Base-by-base conservation (phyloP, 495 filamentous ascomycete species). In the Pyrenopolyporus hunteri region DNA sequence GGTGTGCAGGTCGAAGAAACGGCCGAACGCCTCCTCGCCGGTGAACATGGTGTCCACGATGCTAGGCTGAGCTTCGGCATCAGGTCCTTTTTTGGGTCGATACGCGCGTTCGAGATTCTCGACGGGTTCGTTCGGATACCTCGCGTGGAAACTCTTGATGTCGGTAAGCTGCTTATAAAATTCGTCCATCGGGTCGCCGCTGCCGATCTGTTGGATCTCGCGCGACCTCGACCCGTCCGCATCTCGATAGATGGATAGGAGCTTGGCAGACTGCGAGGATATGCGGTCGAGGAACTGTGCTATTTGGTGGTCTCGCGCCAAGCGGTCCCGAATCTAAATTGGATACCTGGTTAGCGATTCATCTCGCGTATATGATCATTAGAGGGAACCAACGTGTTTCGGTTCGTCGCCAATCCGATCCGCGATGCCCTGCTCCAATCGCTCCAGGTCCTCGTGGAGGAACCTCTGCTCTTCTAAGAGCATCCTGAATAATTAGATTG, bases 41-140 rank as follows among this genome's bases (percentile, higher is more conserved):
- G 91, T 94, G 70, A 98, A 98, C 87, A 97, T 89, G 48, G 82
- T 85, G 63, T 97, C 92, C 50, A 97, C 85, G 39, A 93, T 85
- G 60, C 80, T 82, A 29, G 92, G 90, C 29, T 88, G 86, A 36
- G 88, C 85, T 1, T 77, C 87, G 5, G 86, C 81, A 23, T 84
- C 83, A 10, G 60, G 66, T 36, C 67, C 68, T 25, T 72, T 78
- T 46, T 81, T 84, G 33, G 87, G 87, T 74, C 91, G 89, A 75
- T 98, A 98, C 55, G 92, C 91, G 53, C 86, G 82, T 76, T 98
- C 94, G 9, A 97, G 85, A 68, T 98, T 97, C 72, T 98, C 95
- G 22, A 95, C 90, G 2, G 89, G 93, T 69, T 96, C 91, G 72
- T 95, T 96, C 0, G 93, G 95, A 61, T 98, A 97, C 58, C 87